Evolutionary conservation across 805 yeast species (phyloP), one percentile per base, ranked within the genome.

Genomic region (Saccharomycopsis amapae): DNA sequence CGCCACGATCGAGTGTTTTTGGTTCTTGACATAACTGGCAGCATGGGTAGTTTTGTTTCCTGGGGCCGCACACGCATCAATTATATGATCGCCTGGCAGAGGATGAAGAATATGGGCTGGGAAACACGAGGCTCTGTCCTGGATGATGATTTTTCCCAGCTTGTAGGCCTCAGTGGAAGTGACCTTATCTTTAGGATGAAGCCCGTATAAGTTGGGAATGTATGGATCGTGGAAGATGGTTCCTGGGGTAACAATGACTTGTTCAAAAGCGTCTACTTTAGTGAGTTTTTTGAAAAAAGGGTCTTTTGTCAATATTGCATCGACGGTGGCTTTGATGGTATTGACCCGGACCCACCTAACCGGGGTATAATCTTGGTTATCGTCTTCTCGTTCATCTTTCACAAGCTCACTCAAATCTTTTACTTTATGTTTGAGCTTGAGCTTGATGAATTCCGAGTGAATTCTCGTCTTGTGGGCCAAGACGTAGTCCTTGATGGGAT

Each of bases 21-120:
- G 54, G 12, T 51, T 53, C n/a, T 57, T 58, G 19, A 86, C 62
- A 42, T 75, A 67, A 0, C 93, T 77, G 0, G 96, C 96, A 19
- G 82, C 66, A 64, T 90, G 97, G 0, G 97, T 86, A 0, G 99
- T 93, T 61, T 93, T 94, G 63, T 93, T 93, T 4, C 99, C 99
- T 3, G 99, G 99, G 0, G 99, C 98, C 2, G 97, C 89, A 65
- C 97, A 89, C 1, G 96, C 83, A 64, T 93, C 99, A 38, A 93
- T 84, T 9, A 88, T 78, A 20, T 69, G 63, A 48, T 75, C 81
- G 38, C 80, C 82, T 3, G 75, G 68, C 1, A 60, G 45, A 0
- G 90, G 85, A 51, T 76, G 69, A 40, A 93, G 64, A 23, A 93
- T 88, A 50, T 77, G 78, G 0, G 94, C 96, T 0, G 99, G 99